Evolutionary conservation across 345 rosid species (phyloP), one percentile per base, ranked within the genome.

Genomic region (Syzygium aqueum): DNA sequence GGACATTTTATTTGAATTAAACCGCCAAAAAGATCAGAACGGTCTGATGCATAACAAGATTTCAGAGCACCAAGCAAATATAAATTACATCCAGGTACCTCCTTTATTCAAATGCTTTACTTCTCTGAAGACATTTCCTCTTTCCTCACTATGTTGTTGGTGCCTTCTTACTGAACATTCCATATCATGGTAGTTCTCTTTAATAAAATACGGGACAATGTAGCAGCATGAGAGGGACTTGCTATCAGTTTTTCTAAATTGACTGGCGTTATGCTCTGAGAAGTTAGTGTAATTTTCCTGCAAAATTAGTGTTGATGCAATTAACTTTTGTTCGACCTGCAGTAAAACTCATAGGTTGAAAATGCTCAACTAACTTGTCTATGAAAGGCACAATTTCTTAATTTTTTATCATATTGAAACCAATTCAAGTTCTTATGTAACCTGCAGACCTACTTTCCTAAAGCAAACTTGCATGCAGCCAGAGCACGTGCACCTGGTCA

Each of bases 11-110:
- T 90, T 89, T 73, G 94, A 94, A 85, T 87, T 96, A 91, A 93
- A 94, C 52, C 23, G n/a, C 87, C 94, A 93, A 80, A 95, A 94
- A 89, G 94, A 93, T 87, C 93, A 94, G 21, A 93, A 91, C 51
- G 87, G 87, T 87, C 84, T 92, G 84, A 82, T 95, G 93, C 87
- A 28, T 89, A 93, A 93, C 84, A 92, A 92, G 89, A 89, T 93
- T 86, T 90, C 91, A 84, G 91, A 91, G 65, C 86, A 94, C 65
- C 95, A 96, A 91, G 85, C 85, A 89, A 88, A 91, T 86, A 84
- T 94, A 77, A 89, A 91, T 89, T 88, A 89, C 86, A 90, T 90
- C 93, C 91, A 93, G 98, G 99, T 87, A 87, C 61, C 25, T 61
- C 52, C 51, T 65, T 84, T 14, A 84, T 37, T 27, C 11, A 51